phyloP scores from a whole-genome alignment of 169 alveolate species.

The Eimeria necatrix region DNA sequence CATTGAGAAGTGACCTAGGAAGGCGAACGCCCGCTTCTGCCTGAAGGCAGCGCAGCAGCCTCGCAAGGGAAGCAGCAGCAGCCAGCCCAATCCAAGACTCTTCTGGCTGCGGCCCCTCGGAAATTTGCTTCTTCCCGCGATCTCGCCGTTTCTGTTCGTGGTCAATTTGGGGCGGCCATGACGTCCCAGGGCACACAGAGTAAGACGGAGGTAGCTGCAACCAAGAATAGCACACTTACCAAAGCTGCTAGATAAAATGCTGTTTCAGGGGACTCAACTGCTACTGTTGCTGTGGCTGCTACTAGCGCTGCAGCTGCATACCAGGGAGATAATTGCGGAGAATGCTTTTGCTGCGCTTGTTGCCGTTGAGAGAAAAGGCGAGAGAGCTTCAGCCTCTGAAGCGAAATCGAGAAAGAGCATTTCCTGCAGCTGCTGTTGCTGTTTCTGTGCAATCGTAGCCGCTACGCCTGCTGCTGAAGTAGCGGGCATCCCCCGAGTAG shows the following conservation, averaged over 20 bases:
- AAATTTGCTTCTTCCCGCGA: neutral
- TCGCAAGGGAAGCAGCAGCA: constrained; percentile 69
- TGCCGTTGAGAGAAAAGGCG: constrained; percentile 58
- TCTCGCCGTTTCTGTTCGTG: constrained; percentile 6
- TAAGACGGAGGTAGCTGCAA: constrained; percentile 75
- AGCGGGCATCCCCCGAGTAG: neutral
- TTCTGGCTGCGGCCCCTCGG: constrained; percentile 55
- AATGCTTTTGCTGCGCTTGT: constrained; percentile 73
- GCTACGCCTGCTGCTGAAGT: constrained; percentile 20
- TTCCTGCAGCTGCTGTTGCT: constrained; percentile 58
- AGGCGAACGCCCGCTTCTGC: constrained; percentile 72
- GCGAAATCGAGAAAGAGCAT: constrained; percentile 27
- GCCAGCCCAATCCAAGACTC: constrained; percentile 71
- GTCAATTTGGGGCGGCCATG: neutral
- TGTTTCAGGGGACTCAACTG: neutral
- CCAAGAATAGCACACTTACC: neutral
- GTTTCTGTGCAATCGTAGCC: neutral
- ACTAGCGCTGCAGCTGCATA: constrained; percentile 8
- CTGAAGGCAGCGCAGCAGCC: constrained; percentile 65
- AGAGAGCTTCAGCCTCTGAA: neutral
- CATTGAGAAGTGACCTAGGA: constrained; percentile 41
- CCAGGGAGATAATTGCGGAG: constrained; percentile 74
- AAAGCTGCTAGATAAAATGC: neutral
- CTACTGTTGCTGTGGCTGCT: constrained; percentile 20
- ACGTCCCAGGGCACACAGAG: constrained; percentile 3